Evolutionary conservation across 192 early-diverging fungal species (phyloP).

Genomic region (Gryganskiella cystojenkinii): DNA sequence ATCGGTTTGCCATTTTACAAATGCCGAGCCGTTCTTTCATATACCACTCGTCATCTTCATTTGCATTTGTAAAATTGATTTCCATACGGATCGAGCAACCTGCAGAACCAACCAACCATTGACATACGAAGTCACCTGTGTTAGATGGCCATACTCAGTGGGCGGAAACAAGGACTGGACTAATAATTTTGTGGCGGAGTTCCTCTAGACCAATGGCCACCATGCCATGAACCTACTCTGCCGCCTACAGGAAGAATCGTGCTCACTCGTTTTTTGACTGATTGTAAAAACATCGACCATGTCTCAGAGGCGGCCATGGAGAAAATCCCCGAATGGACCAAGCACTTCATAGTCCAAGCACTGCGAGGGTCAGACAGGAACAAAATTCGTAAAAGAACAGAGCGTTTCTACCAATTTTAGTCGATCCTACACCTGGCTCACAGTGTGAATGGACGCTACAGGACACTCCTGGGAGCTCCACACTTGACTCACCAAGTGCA

Average conservation of each 20-base stretch:
- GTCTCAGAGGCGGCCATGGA: slow-evolving; percentile 3
- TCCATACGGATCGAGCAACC: too few species aligned
- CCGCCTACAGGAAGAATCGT: background rate
- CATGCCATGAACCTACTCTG: background rate
- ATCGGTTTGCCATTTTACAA: too few species aligned
- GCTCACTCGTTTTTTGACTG: background rate
- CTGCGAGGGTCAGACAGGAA: too few species aligned
- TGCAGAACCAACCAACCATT: too few species aligned
- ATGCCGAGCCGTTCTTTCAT: too few species aligned
- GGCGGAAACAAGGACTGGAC: too few species aligned
- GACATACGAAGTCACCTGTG: too few species aligned
- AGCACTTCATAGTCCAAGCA: background rate
- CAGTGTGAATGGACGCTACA: background rate
- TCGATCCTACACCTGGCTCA: background rate
- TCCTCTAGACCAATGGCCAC: background rate
- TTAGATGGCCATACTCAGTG: too few species aligned
- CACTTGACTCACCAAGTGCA: background rate
- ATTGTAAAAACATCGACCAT: background rate
- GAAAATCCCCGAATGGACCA: slow-evolving; percentile 1
- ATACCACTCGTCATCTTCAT: too few species aligned
- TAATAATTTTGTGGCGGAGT: background rate
- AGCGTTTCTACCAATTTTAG: background rate
- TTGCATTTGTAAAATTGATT: too few species aligned
- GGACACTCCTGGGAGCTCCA: background rate
- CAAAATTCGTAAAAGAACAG: background rate